Base-by-base conservation (phyloP, 257 asterid genomes). In the Solanum ossicruentum region DNA sequence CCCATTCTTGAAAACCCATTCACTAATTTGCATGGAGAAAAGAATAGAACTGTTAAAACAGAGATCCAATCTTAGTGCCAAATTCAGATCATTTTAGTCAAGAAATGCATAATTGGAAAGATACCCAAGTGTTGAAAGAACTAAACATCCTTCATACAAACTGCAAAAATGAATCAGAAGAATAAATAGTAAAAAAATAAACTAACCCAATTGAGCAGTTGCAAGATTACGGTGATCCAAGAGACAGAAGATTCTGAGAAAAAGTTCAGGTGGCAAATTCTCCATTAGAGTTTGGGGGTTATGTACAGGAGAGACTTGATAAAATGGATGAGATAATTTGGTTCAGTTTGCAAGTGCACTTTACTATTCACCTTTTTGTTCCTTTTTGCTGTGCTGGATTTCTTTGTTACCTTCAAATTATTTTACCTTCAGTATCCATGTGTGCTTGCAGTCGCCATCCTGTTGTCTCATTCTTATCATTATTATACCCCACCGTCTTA, bases 141-240 rank as follows among this genome's bases (percentile, higher is more conserved):
- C 8, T 56, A 45, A 55, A 43, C 12, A 32, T 4, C 23, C 36
- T 36, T 3, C 56, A 47, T 6, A 73, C 1, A 39, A 21, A 81
- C 56, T 49, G 72, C 21, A 41, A 21, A 51, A 54, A 43, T 23
- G 36, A 88, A 57, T 58, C 60, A 47, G 41, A 8, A 43, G 26
- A 43, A 45, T 9, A 61, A 82, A 60, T 21, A 83, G n/a, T 63
- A 52, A 28, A 5, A 49, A 54, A 49, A 54, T 49, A 8, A 6
- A 86, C 93, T 86, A 51, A 95, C 98, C 98, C 86, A 89, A 57
- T 83, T 93, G 95, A 89, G 93, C 94, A 86, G 97, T 86, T 60
- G 97, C 96, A 56, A 95, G 98, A 90, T 92, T 89, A 39, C 87
- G 96, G 88, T 91, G 98, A 93, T 95, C 98, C 89, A 95, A 87